phyloP scores from a whole-genome alignment of 345 rosid species.

The Boechera retrofracta region DNA sequence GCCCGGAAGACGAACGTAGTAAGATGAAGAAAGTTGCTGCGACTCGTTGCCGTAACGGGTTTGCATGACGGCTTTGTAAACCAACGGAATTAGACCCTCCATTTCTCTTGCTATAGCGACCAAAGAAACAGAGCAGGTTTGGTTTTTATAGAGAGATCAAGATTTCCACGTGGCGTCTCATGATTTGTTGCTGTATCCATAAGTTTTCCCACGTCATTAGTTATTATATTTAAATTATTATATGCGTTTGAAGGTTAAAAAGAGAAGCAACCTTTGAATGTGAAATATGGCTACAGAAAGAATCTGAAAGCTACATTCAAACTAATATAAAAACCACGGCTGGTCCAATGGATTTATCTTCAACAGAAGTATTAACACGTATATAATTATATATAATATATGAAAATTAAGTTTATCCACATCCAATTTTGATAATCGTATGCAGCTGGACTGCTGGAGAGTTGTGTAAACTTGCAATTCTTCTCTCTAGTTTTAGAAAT shows the following conservation, averaged over 20 bases:
- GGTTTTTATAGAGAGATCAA: conserved; percentile 16
- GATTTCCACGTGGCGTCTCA: conserved; percentile 16
- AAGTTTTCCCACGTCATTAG: conserved; percentile 42
- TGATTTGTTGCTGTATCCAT: conserved; percentile 37
- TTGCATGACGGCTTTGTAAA: conserved; percentile 67
- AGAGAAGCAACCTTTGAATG: conserved; percentile 46
- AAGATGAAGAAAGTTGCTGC: conserved; percentile 50
- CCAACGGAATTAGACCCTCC: conserved; percentile 87
- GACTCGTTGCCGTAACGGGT: conserved; percentile 64
- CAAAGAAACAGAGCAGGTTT: conserved; percentile 17
- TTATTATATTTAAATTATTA: background rate
- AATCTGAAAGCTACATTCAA: conserved; percentile 41
- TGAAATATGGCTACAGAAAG: conserved; percentile 34
- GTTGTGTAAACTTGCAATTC: conserved; percentile 13
- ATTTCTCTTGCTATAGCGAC: conserved; percentile 43
- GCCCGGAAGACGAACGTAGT: conserved; percentile 85
- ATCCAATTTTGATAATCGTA: conserved; percentile 8
- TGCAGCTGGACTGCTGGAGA: conserved; percentile 13
- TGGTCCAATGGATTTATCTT: conserved; percentile 36
- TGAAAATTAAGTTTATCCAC: conserved; percentile 18
- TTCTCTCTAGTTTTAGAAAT: background rate
- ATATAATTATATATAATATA: background rate
- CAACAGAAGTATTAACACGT: background rate
- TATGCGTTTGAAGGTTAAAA: conserved; percentile 23
- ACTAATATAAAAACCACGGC: conserved; percentile 39